These are phyloP conservation scores for Alternaria panax DNA, from an alignment of 2,329 filamentous ascomycete species.

Conservation along the genomic window DNA sequence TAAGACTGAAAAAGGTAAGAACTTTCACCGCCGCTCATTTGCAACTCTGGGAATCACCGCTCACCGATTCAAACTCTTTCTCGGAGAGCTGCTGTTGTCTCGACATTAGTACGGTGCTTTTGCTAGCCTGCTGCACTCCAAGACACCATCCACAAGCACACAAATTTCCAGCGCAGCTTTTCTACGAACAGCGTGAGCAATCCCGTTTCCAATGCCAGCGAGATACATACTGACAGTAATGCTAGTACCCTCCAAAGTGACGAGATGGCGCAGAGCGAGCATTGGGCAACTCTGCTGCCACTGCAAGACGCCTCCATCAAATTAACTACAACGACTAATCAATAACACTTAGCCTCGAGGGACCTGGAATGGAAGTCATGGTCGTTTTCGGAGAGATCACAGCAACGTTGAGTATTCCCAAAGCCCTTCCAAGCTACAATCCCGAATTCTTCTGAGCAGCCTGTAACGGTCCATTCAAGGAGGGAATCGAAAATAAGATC, in stretches of 20 bases:
- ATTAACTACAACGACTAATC: not conserved
- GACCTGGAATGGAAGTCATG: not conserved
- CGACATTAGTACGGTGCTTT: not conserved
- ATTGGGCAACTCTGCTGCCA: not conserved
- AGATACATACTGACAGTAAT: not conserved
- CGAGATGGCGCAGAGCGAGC: not conserved
- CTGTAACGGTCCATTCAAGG: not conserved
- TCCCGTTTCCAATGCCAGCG: not conserved
- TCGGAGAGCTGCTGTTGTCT: accelerated
- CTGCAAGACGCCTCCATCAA: not conserved
- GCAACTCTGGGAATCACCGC: not conserved
- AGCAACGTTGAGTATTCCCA: not conserved
- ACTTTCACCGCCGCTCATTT: not conserved
- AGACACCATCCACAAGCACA: not conserved
- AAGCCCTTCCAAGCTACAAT: not conserved
- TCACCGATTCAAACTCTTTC: not conserved
- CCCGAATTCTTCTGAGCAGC: not conserved
- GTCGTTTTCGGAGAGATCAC: not conserved
- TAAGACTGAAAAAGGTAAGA: not conserved
- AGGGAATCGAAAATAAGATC: not conserved
- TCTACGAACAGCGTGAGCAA: not conserved
- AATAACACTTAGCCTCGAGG: not conserved
- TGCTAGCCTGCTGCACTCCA: not conserved
- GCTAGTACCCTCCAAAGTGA: not conserved
- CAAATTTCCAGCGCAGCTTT: not conserved